These are phyloP conservation scores for Carex myosuroides DNA, from an alignment of 176 grass and related monocot species.

Conservation along the genomic window DNA sequence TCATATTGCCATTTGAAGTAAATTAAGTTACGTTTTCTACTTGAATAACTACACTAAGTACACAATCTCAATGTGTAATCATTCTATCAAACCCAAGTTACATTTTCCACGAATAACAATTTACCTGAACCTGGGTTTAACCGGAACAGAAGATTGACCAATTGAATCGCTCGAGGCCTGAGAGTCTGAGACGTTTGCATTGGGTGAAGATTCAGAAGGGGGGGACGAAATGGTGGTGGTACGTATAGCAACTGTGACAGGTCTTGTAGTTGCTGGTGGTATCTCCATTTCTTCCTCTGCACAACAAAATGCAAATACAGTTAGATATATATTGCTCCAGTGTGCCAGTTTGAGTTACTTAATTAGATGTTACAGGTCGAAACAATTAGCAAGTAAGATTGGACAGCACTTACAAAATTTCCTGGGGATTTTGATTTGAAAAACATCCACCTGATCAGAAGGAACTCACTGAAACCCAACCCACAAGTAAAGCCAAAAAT, in stretches of 20 bases:
- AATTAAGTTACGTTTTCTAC: background rate
- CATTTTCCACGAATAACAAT: background rate
- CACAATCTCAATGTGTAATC: background rate
- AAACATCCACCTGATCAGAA: background rate
- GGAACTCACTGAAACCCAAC: background rate
- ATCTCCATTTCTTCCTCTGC: constrained; percentile 32
- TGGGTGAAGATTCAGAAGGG: constrained; percentile 1
- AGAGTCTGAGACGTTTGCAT: constrained; percentile 7
- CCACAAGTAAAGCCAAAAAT: background rate
- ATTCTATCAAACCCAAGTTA: background rate
- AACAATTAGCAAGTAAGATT: background rate
- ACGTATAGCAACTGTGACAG: background rate
- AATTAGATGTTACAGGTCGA: background rate
- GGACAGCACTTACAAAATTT: background rate
- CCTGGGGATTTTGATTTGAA: background rate
- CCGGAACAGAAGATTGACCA: constrained; percentile 14
- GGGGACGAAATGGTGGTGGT: constrained; percentile 5
- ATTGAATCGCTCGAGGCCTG: background rate
- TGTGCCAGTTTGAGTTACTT: background rate
- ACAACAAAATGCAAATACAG: constrained; percentile 2
- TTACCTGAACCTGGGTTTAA: constrained; percentile 38
- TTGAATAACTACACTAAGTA: background rate
- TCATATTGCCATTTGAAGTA: background rate
- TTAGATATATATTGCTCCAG: background rate
- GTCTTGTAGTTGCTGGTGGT: constrained; percentile 2